Evolutionary conservation across 371 early-diverging fungal species (phyloP).

Genomic region (Syncephalastrum contaminatum): DNA sequence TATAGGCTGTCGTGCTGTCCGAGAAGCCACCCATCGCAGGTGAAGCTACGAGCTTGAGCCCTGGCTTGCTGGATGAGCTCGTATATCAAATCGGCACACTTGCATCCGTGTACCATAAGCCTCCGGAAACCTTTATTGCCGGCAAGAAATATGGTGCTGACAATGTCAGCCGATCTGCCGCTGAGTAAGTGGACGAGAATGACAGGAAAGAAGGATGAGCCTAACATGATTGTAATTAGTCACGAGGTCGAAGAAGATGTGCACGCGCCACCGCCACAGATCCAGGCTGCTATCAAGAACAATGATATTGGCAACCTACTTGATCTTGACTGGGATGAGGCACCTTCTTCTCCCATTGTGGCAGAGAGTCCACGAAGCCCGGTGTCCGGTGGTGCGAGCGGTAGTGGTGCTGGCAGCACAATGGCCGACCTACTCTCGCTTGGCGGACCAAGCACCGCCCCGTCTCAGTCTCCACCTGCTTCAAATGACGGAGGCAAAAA

Average conservation of each 20-base stretch:
- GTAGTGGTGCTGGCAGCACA: not conserved
- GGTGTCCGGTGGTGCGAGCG: too few relatives aligned
- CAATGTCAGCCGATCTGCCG: slow-evolving; percentile 45
- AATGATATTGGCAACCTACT: slow-evolving; percentile 55
- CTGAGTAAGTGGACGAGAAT: slow-evolving; percentile 41
- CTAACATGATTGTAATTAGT: slow-evolving; percentile 19
- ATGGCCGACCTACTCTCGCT: slow-evolving; percentile 36
- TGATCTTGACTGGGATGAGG: slow-evolving; percentile 52
- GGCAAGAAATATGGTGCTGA: slow-evolving; percentile 64
- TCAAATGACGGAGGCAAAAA: slow-evolving; percentile 3
- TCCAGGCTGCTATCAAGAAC: slow-evolving; percentile 56
- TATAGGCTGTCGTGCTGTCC: slow-evolving; percentile 70
- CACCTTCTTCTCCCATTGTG: slow-evolving; percentile 27
- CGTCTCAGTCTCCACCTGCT: slow-evolving; percentile 6
- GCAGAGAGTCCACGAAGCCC: slow-evolving; percentile 20
- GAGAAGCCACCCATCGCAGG: slow-evolving; percentile 93
- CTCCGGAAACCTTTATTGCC: slow-evolving; percentile 78
- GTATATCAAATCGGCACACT: slow-evolving; percentile 84
- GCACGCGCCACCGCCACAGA: slow-evolving; percentile 49
- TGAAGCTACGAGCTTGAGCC: slow-evolving; percentile 78
- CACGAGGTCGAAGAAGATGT: slow-evolving; percentile 54
- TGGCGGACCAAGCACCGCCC: slow-evolving; percentile 10
- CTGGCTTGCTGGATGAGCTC: slow-evolving; percentile 83
- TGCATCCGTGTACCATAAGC: slow-evolving; percentile 93
- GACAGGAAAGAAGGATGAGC: not conserved